Base-by-base conservation (phyloP, 352 stramenopile genomes). In the Phytophthora sansomeana region DNA sequence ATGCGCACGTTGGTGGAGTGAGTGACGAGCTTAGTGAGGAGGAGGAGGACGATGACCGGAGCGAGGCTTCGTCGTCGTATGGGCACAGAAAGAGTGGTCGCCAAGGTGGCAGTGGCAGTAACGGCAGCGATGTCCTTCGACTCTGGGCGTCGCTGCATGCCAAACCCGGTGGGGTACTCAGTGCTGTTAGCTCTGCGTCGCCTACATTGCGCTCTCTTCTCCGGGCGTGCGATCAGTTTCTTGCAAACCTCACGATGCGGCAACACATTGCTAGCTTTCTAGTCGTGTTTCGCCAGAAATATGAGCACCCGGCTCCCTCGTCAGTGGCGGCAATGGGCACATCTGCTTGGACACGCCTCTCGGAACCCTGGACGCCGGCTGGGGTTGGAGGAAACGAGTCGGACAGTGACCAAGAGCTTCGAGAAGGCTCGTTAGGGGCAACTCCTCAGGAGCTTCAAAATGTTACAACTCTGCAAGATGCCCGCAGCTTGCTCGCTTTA, bases 201-300 rank as follows among this genome's bases (percentile, higher is more conserved):
- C 50, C 66, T 10, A 69, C 66, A 14, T 35, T 78, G 32, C 70
- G 70, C 16, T 63, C 56, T 10, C 36, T 91, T 13, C 53, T 91
- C 38, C 65, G 73, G 26, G 53, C 69, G 39, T 84, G 76, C 44
- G 83, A 89, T 38, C 58, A 66, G 46, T 88, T 80, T 36, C 66
- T 91, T 28, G 69, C 77, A 11, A 80, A 63, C 11, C 44, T 67
- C 17, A 53, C 61, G 0, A 83, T 84, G 67, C 77, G 75, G 21
- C 64, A 76, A 32, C 74, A 84, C 36, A 79, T 87, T 33, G 47
- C 49, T 11, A 52, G 49, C 14, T 91, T 89, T 14, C 36, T 89
- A 1, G 21, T 61, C 13, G 81, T 75, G 57, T 91, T 89, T 59
- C 80, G 81, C 19, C 71, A 80, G 19, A 89, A 89, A 43, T 89